Evolutionary conservation across 495 filamentous ascomycete species (phyloP), one percentile per base, ranked within the genome.

Genomic region (Trichoderma reesei): DNA sequence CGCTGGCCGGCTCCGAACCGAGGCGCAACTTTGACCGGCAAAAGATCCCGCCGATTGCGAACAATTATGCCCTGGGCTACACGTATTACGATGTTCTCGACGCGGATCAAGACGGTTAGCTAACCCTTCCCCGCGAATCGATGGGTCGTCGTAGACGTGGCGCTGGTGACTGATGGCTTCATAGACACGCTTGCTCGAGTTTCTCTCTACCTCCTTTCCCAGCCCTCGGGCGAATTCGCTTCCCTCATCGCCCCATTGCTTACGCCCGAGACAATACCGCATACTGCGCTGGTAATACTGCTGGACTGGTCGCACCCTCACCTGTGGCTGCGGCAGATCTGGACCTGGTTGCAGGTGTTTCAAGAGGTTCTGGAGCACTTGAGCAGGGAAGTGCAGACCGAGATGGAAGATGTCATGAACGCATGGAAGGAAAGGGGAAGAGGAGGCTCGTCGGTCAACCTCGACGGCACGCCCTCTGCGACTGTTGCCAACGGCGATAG

Each of bases 71-170:
- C 11, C 76, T 98, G 63, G 93, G 93, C 59, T 97, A 97, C 74
- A 96, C 93, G 60, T 98, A 96, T 73, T 88, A 91, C 71, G 92
- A 98, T 77, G 91, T 98, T 46, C 78, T 96, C 38, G 93, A 97
- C 78, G 88, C 91, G 63, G 93, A 98, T 72, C 91, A 95, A 69
- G 93, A 98, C 84, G 90, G 90, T 91, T 72, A 66, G 70, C 59
- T 1, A 26, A 26, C 26, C 26, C 62, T 46, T 48, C 14, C 18
- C 14, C 18, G 67, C 16, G 38, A 41, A n/a, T 48, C 41, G 62
- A 20, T 60, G 16, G 16, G 39, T n/a, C 59, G 48, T 13, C 59
- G 48, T 13, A 26, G 5, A 41, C 4, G 16, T 31, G 59, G 66
- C 56, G 68, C 65, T 51, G 42, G 26, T 26, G 48, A 42, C 33